Percentiles rank a stretch among this genome's conserved stretches.
phyloP scores from a whole-genome alignment of 2,329 filamentous ascomycete species.

The Orbilia ellipsospora region DNA sequence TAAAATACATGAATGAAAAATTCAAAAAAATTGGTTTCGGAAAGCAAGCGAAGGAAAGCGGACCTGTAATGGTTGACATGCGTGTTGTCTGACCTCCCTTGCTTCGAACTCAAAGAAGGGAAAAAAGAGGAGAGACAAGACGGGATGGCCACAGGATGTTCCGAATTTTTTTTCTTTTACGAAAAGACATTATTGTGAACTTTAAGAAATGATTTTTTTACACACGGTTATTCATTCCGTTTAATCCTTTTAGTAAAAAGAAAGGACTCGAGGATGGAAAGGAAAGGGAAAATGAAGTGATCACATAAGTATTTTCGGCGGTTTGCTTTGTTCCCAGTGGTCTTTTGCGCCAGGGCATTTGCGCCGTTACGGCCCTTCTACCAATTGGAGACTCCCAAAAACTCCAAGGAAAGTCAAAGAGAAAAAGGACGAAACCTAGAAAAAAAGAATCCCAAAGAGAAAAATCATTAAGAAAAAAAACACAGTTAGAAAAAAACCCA shows the following conservation, averaged over 20 bases:
- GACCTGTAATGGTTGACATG: not conserved
- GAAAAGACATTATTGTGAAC: not conserved
- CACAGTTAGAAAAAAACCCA: constrained; percentile 30
- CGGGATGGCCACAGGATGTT: not conserved
- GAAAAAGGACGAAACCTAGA: constrained; percentile 32
- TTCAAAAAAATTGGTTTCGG: not conserved
- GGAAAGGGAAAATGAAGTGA: constrained; percentile 13
- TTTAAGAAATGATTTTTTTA: not conserved
- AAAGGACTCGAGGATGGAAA: not conserved
- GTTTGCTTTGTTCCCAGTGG: constrained; percentile 11
- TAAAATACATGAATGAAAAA: constrained; percentile 3
- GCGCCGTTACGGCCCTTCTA: constrained; percentile 26
- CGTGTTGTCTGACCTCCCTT: not conserved
- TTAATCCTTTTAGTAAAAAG: not conserved
- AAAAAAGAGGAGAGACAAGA: not conserved
- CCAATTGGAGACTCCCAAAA: constrained; percentile 51
- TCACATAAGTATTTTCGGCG: constrained; percentile 23
- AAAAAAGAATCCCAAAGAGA: constrained; percentile 23
- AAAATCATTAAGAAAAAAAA: constrained; percentile 14
- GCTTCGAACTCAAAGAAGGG: not conserved
- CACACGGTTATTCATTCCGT: not conserved
- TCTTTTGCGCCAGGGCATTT: constrained; percentile 28
- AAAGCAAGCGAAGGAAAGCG: constrained; percentile 5
- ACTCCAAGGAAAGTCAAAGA: constrained; percentile 37
- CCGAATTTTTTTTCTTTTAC: not conserved